phyloP scores from a whole-genome alignment of 805 yeast genomes.

The Pichia californica region DNA sequence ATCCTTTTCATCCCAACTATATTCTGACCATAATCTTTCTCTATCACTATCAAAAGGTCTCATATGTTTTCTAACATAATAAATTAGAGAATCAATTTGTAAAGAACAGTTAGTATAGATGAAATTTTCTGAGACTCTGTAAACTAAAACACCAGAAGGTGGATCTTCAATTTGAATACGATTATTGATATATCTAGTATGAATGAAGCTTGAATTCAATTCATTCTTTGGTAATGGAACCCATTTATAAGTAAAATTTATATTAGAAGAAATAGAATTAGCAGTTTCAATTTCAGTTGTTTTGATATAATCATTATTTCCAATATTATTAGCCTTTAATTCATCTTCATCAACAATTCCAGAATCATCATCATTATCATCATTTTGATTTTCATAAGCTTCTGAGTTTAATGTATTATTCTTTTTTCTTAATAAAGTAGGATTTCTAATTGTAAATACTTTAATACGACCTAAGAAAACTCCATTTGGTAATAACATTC shows the following conservation, averaged over 20 bases:
- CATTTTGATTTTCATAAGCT: not conserved
- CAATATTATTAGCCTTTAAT: too few relatives aligned
- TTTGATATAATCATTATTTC: too few relatives aligned
- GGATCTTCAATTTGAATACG: constrained; percentile 61
- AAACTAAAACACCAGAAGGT: constrained; percentile 87
- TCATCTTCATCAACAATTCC: not conserved
- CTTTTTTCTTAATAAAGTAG: constrained; percentile 31
- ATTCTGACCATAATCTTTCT: constrained; percentile 79
- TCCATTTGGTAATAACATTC: constrained; percentile 76
- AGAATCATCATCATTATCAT: not conserved
- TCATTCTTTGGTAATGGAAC: constrained; percentile 46
- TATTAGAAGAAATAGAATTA: not conserved
- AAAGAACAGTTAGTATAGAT: constrained; percentile 75
- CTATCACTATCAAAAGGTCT: constrained; percentile 45
- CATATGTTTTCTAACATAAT: constrained; percentile 56
- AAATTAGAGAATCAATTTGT: constrained; percentile 63
- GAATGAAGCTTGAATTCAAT: constrained; percentile 19
- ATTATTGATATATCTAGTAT: constrained; percentile 41
- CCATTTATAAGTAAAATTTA: constrained; percentile 39
- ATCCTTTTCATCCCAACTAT: constrained; percentile 3
- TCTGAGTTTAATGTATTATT: not conserved
- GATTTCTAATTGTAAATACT: constrained; percentile 50
- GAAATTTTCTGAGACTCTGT: constrained; percentile 74
- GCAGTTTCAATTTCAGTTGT: not conserved
- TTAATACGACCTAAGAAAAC: constrained; percentile 68